Percentiles rank a stretch among this genome's conserved stretches.
Conservation (phyloP, 176 grass and related monocot species). For the Oryza longistaminata region DNA sequence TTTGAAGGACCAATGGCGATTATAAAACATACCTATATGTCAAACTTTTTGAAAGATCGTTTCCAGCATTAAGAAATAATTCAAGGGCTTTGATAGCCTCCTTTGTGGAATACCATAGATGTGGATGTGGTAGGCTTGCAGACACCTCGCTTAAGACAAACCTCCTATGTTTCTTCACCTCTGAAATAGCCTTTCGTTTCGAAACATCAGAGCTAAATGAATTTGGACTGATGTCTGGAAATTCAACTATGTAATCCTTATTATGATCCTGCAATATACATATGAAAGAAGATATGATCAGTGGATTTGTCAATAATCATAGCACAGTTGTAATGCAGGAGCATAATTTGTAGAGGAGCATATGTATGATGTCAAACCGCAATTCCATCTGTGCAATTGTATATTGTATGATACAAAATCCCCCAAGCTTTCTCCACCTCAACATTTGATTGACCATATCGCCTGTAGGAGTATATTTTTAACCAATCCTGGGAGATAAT, state of each 20-base stretch:
- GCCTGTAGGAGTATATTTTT: constrained; percentile 71
- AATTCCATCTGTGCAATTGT: constrained; percentile 98
- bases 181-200: constrained; percentile 49
- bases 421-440: constrained; percentile 71
- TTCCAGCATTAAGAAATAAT: constrained; percentile 68
- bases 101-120: constrained; percentile 90
- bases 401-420: constrained; percentile 85
- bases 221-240: constrained; percentile 74
- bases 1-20: constrained; percentile 16
- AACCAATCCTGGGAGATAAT: constrained; percentile 68
- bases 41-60: constrained; percentile 59
- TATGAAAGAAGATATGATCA: constrained; percentile 31
- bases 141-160: constrained; percentile 63
- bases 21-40: constrained; percentile 63
- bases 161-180: constrained; percentile 38
- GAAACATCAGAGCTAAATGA: constrained; percentile 39
- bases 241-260: constrained; percentile 90
- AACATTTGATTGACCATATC: constrained; percentile 71
- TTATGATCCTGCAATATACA: constrained; percentile 79
- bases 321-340: constrained; percentile 23
- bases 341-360: constrained; percentile 1
- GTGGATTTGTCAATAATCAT: constrained; percentile 26
- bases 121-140: constrained; percentile 56
- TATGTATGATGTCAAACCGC: constrained; percentile 58
- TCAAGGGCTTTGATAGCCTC: constrained; percentile 74